phyloP scores from a whole-genome alignment of 495 filamentous ascomycete species.

The Penicillium ucsense region DNA sequence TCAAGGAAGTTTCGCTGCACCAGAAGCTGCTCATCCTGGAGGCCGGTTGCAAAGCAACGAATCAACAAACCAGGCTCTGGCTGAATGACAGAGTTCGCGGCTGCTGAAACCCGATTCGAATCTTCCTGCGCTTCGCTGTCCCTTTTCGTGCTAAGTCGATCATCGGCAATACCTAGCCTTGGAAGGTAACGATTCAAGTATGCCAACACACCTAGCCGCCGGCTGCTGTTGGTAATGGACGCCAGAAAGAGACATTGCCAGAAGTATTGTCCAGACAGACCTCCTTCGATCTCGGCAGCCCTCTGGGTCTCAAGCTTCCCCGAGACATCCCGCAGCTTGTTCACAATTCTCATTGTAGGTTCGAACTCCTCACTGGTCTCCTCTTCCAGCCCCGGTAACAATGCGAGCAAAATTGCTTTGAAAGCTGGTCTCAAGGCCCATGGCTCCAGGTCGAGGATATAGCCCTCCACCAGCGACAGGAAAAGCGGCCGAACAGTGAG shows the following conservation, averaged over 20 bases:
- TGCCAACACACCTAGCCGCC: conserved; percentile 77
- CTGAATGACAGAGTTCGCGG: conserved; percentile 67
- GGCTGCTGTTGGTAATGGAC: conserved; percentile 74
- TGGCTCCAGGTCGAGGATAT: conserved; percentile 62
- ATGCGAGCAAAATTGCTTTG: conserved; percentile 74
- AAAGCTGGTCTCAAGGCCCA: conserved; percentile 70
- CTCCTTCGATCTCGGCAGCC: conserved; percentile 40
- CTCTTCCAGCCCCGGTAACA: conserved; percentile 88
- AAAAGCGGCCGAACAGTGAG: conserved; percentile 77
- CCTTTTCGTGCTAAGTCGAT: conserved; percentile 23
- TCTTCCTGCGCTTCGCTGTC: conserved; percentile 13
- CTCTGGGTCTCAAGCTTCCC: conserved; percentile 35
- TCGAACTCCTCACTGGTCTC: conserved; percentile 97
- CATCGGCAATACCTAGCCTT: conserved; percentile 45
- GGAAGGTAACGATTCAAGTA: conserved; percentile 76
- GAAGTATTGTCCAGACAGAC: conserved; percentile 72
- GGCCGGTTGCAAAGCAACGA: conserved; percentile 79
- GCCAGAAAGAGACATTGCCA: conserved; percentile 98
- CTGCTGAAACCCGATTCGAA: conserved; percentile 24
- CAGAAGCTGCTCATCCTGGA: conserved; percentile 82
- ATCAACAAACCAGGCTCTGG: conserved; percentile 89
- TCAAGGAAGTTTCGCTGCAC: conserved; percentile 93
- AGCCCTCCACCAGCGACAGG: conserved; percentile 70
- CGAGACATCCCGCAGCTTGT: conserved; percentile 63
- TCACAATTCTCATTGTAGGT: conserved; percentile 65